phyloP scores from a whole-genome alignment of 1,284 basidiomycete species.

The Trichosporon sp. region DNA sequence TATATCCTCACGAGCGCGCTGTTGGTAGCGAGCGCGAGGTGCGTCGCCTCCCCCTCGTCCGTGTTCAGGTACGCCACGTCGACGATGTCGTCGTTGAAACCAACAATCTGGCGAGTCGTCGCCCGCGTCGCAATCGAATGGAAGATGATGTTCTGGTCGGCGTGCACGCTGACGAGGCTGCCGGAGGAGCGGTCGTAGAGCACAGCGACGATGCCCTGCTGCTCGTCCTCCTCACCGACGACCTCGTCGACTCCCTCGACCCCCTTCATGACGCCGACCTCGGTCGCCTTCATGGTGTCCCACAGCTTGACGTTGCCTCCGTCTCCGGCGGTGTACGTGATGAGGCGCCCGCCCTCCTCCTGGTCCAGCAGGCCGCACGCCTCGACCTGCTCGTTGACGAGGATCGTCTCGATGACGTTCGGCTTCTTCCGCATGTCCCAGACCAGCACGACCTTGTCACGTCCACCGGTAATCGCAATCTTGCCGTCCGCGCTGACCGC shows the following conservation, averaged over 20 bases:
- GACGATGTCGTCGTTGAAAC: slow-evolving; percentile 97
- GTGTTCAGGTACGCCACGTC: slow-evolving; percentile 68
- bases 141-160: slow-evolving; percentile 94
- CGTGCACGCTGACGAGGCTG: slow-evolving; percentile 81
- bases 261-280: slow-evolving; percentile 58
- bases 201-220: slow-evolving; percentile 48
- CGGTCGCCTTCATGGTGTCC: slow-evolving; percentile 66
- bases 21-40: slow-evolving; percentile 91
- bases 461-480: slow-evolving; percentile 80
- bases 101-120: slow-evolving; percentile 80
- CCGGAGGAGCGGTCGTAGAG: slow-evolving; percentile 60
- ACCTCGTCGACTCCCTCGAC: slow-evolving; percentile 53
- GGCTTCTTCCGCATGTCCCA: slow-evolving; percentile 64
- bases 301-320: slow-evolving; percentile 77
- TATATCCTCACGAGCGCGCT: slow-evolving; percentile 88
- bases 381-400: slow-evolving; percentile 81
- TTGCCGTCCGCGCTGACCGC: slow-evolving; percentile 77
- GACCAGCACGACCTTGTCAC: slow-evolving; percentile 82
- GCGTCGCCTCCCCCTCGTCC: slow-evolving; percentile 44
- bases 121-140: slow-evolving; percentile 64
- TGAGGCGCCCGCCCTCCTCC: slow-evolving; percentile 51
- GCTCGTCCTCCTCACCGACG: slow-evolving; percentile 65
- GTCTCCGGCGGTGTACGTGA: slow-evolving; percentile 83
- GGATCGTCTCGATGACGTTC: slow-evolving; percentile 73
- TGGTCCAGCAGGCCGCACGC: slow-evolving; percentile 62